Percentiles rank a stretch among this genome's conserved stretches.
Evolutionary conservation across 1,284 basidiomycete species (phyloP).

Genomic region (Melanopsichium pennsylvanicum): DNA sequence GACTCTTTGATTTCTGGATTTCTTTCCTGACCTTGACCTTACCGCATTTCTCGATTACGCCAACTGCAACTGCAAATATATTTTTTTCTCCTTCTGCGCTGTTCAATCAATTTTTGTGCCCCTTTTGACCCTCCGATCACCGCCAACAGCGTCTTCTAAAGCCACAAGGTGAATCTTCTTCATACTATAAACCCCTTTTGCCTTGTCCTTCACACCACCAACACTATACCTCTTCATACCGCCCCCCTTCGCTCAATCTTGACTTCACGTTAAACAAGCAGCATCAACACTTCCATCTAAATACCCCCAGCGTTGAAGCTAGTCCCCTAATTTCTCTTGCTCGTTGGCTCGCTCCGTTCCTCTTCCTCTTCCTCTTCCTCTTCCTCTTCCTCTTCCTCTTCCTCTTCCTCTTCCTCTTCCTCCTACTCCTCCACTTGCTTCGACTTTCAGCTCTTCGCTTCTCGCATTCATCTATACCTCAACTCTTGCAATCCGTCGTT

Average conservation of each 20-base stretch:
- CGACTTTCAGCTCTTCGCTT: constrained; percentile 3
- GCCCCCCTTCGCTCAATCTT: no score
- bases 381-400: not conserved
- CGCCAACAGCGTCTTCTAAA: constrained; percentile 2
- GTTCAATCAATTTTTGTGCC: constrained; percentile 2
- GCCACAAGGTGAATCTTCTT: no score
- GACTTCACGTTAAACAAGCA: no score
- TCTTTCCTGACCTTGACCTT: no score
- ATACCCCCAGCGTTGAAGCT: not conserved
- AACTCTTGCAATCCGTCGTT: not conserved
- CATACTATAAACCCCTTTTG: no score
- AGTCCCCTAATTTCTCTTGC: not conserved
- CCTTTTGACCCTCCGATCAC: constrained; percentile 50
- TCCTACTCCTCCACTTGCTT: constrained; percentile 1
- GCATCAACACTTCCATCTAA: no score
- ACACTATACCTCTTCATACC: no score
- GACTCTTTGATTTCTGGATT: constrained; percentile 2
- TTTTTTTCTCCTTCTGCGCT: constrained; percentile 6
- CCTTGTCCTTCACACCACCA: no score
- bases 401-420: not conserved
- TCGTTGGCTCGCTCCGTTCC: no score
- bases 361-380: not conserved
- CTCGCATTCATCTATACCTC: constrained; percentile 21
- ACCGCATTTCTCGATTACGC: no score
- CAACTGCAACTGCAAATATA: not conserved